A percentile compares a stretch with the other conserved stretches of the same genome.
Conservation (phyloP, 2,329 filamentous ascomycete genomes). For the Cytospora paraplurivora region DNA sequence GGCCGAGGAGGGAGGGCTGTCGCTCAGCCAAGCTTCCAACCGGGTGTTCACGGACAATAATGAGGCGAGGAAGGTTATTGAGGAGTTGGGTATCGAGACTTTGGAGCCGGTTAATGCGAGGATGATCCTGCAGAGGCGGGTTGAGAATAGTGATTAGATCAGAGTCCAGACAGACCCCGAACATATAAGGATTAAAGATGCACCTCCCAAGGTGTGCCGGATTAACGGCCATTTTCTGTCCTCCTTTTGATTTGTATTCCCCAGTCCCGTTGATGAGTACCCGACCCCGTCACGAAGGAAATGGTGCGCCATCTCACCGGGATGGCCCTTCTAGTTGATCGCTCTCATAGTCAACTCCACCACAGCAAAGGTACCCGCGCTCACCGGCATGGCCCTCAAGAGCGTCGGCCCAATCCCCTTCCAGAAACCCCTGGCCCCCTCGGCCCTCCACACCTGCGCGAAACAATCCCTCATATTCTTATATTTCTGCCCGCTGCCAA, state of each 20-base stretch:
- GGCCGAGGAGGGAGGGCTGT: slow-evolving; percentile 40
- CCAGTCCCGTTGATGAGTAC: slow-evolving; percentile 5
- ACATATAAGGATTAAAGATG: slow-evolving; percentile 8
- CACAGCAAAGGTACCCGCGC: slow-evolving; percentile 94
- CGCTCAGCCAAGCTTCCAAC: slow-evolving; percentile 57
- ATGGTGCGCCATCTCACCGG: not conserved
- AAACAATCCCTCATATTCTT: slow-evolving; percentile 88
- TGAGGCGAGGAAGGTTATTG: slow-evolving; percentile 61
- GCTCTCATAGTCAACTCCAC: slow-evolving; percentile 68
- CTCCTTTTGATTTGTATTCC: not conserved
- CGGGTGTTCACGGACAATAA: slow-evolving; percentile 59
- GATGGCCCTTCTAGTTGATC: slow-evolving; percentile 45
- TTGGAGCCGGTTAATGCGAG: slow-evolving; percentile 67
- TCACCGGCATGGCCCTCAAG: slow-evolving; percentile 94
- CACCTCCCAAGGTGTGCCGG: slow-evolving; percentile 3
- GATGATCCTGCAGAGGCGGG: slow-evolving; percentile 65
- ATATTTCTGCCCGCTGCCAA: slow-evolving; percentile 71
- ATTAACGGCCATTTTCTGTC: not conserved
- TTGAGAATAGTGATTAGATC: slow-evolving; percentile 58
- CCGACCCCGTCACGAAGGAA: not conserved
- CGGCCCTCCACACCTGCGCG: slow-evolving; percentile 73
- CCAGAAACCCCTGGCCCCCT: slow-evolving; percentile 88
- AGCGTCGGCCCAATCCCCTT: slow-evolving; percentile 89
- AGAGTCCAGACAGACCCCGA: not conserved
- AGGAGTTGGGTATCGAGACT: slow-evolving; percentile 60